Evolutionary conservation across 257 asterid species (phyloP), one percentile per base, ranked within the genome.

Genomic region (Solanum chmielewskii): DNA sequence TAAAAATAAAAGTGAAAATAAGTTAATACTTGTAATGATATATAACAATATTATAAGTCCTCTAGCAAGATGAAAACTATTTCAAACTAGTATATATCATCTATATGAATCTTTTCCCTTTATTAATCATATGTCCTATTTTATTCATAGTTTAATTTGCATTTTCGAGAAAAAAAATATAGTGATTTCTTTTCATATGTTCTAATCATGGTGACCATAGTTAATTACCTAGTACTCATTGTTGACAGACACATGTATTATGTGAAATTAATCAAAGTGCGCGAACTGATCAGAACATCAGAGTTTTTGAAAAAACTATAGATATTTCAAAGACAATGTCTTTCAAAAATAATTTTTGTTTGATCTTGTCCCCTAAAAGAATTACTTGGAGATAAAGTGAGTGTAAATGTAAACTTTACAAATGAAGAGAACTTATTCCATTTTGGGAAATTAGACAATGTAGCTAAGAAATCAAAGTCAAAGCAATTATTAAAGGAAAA

Each of bases 211-310:
- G 2, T 9, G 10, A 20, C 5, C 9, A 2, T 37, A 42, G 13
- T 9, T 1, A 59, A 9, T 9, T 20, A 59, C 2, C 2, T 20
- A 20, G 25, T 21, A 59, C 6, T 1, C 2, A 20, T 59, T 20
- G 27, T 3, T 20, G 2, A 1, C 4, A 56, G 11, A 0, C 1
- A 3, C 66, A 59, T 0, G 0, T 20, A 59, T 3, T 23, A 0
- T 3, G 1, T 60, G 6, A 11, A 23, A 60, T 60, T 9, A 23
- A 0, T 60, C 1, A 6, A 60, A 60, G 3, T 23, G 13, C 0
- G 27, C 0, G 0, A 20, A 1, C 2, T 8, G 12, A 59, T 20
- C 2, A 0, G 25, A 0, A 59, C 5, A 20, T 4, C 11, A 20
- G 0, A 20, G 0, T 45, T 42, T 41, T 41, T 0, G 9, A 59